These are phyloP conservation scores for Globisporangium emineosum DNA, from an alignment of 352 stramenopile species.

Conservation along the genomic window DNA sequence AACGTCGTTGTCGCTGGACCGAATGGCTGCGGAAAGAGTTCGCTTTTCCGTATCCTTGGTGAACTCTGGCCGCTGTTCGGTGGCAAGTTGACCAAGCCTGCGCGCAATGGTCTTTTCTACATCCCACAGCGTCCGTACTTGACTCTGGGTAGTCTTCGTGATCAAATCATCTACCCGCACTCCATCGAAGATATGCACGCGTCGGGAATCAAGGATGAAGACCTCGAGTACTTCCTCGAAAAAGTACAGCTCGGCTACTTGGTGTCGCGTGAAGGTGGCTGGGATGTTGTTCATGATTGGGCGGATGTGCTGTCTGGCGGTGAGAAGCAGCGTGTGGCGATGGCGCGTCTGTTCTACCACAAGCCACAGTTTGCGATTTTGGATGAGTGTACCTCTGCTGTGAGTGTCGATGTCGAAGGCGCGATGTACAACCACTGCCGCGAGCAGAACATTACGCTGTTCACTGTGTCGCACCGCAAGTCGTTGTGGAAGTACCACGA, in stretches of 20 bases:
- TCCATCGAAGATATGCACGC: conserved; percentile 62
- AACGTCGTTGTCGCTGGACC: conserved; percentile 85
- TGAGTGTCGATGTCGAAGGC: conserved; percentile 86
- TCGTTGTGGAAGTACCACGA: conserved; percentile 90
- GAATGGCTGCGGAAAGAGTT: conserved; percentile 87
- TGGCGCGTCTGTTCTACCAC: conserved; percentile 89
- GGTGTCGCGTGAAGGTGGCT: conserved; percentile 67
- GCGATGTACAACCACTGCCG: conserved; percentile 85
- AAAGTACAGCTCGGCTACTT: conserved; percentile 83
- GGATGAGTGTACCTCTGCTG: conserved; percentile 85
- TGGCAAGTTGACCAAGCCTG: conserved; percentile 72
- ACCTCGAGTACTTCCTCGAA: conserved; percentile 69
- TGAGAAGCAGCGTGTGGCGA: conserved; percentile 90
- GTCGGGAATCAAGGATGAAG: conserved; percentile 47
- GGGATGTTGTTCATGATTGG: conserved; percentile 86
- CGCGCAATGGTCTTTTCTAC: conserved; percentile 87
- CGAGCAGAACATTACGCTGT: conserved; percentile 89
- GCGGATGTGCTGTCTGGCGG: conserved; percentile 83
- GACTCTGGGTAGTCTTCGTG: conserved; percentile 79
- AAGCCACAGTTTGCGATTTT: conserved; percentile 89
- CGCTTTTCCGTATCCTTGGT: conserved; percentile 85
- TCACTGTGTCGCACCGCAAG: conserved; percentile 90
- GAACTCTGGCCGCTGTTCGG: conserved; percentile 87
- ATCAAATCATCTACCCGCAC: conserved; percentile 90
- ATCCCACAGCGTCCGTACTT: conserved; percentile 89